Base-by-base conservation (phyloP, 352 stramenopile species). In the Phytophthora aleatoria region DNA sequence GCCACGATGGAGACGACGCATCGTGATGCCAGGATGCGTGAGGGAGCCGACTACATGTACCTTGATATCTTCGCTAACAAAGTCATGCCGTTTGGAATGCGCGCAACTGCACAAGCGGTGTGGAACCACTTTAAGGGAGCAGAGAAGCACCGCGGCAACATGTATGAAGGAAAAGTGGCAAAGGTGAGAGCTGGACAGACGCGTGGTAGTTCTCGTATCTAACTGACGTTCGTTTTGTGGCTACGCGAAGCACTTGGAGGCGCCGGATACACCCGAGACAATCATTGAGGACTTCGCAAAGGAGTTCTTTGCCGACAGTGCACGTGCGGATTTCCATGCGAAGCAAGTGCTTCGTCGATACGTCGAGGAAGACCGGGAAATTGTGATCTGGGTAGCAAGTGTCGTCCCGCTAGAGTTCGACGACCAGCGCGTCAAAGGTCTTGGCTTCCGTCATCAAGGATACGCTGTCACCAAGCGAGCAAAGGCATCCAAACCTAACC, bases 41-140 rank as follows among this genome's bases (percentile, higher is more conserved):
- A 78, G 61, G 73, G 61, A 5, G 60, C 66, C 16, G 71, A 78
- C 41, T 71, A 35, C 49, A 81, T 81, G 58, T 77, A 78, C 36
- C 61, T 81, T n/a, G 73, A 81, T 42, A 81, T 81, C 49, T 78
- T 67, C 30, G 69, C 73, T 8, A 81, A 76, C 66, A 77, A 78
- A 44, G 50, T 81, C 20, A 68, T 81, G 61, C 73, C 73, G n/a
- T 81, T 81, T 54, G 73, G 64, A 16, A 76, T 81, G 69, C 65
- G 65, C 5, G 58, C 69, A 31, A 76, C 73, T 9, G 73, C 66
- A 36, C 55, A 74, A 54, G 73, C 73, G 1, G 73, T 81, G 48
- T 81, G 73, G 73, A 33, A 69, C n/a, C 73, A 81, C 39, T 81
- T 78, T 55, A 77, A 77, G 13, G 69, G 71, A 10, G 69, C 66